Evolutionary conservation across 352 stramenopile genomes (phyloP).

Genomic region (Peronospora destructor): DNA sequence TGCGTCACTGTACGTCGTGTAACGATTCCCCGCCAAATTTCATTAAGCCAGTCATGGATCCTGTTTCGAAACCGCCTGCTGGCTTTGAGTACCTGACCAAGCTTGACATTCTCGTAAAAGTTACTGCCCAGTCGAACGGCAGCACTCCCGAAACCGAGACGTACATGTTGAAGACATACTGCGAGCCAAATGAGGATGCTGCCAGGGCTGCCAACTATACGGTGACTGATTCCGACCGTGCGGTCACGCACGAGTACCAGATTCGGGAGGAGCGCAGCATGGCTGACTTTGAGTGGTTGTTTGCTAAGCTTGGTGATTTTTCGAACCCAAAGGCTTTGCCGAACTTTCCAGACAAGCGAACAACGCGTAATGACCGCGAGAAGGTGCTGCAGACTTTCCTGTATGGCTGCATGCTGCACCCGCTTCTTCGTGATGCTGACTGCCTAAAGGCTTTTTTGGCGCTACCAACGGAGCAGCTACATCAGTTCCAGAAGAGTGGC

Average conservation of each 20-base stretch:
- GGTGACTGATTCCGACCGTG: constrained; percentile 49
- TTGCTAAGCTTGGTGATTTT: constrained; percentile 61
- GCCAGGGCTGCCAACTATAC: constrained; percentile 46
- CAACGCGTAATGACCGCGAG: constrained; percentile 38
- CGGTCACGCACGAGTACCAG: constrained; percentile 75
- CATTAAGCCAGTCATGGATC: constrained; percentile 70
- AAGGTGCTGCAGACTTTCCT: constrained; percentile 75
- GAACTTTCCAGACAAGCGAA: constrained; percentile 71
- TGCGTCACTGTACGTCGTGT: constrained; percentile 79
- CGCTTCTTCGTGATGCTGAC: constrained; percentile 68
- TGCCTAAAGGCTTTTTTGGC: constrained; percentile 82
- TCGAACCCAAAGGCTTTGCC: constrained; percentile 78
- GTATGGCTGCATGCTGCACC: constrained; percentile 75
- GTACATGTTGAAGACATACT: constrained; percentile 77
- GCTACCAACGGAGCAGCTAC: constrained; percentile 59
- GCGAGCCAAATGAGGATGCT: constrained; percentile 57
- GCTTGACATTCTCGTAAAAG: constrained; percentile 65
- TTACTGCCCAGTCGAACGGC: constrained; percentile 38
- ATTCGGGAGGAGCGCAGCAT: constrained; percentile 63
- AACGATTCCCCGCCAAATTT: constrained; percentile 75
- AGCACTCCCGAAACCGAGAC: constrained; percentile 45
- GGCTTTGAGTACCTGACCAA: constrained; percentile 83
- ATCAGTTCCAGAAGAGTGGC: constrained; percentile 57
- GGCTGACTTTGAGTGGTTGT: constrained; percentile 81
- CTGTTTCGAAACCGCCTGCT: constrained; percentile 63